Evolutionary conservation across 2,329 filamentous ascomycete genomes (phyloP), one percentile per base, ranked within the genome.

Genomic region (Neopestalotiopsis sp.): DNA sequence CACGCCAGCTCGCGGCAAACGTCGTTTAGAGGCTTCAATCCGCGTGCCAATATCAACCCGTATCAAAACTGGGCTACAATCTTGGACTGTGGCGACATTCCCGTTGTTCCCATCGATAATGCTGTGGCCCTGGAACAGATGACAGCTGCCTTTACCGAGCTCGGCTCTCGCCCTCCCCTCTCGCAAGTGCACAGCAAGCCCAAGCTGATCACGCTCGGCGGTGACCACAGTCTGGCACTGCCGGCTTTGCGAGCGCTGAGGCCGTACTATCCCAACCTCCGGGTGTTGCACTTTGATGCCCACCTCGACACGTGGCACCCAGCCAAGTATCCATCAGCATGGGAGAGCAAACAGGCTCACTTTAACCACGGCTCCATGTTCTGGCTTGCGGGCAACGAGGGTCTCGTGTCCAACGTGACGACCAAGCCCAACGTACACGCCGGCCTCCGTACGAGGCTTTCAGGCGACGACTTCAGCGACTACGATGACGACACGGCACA

Each of bases 351-450:
- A 70, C 92, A 94, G 79, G 87, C 89, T 2, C 88, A 91, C 73
- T 96, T 97, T 83, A 97, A 91, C 76, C 94, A 97, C 80, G 94
- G 95, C 4, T 93, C 89, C 73, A 96, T 97, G 90, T 97, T 97
- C 85, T 95, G 94, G 92, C 88, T 95, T 73, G 94, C 94, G 5
- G 90, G 91, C 63, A 90, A 90, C 38, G 94, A 97, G 79, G 93
- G 93, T 0, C 83, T 97, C 32, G 90, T 97, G 69, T 86, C 88
- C 70, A 95, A 95, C 79, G 83, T 85, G 14, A 91, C 88, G 0
- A 88, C 87, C 9, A 88, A 90, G 10, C 92, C 89, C 0, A 92
- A 89, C 28, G 93, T 96, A 5, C 94, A 97, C 79, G 94, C 93
- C 0, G 94, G 94, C 1, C 84, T 97, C 65, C 90, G 94, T 59